Conservation (phyloP, 768 basidiomycete species). For the Termitomyces eurrhizus region DNA sequence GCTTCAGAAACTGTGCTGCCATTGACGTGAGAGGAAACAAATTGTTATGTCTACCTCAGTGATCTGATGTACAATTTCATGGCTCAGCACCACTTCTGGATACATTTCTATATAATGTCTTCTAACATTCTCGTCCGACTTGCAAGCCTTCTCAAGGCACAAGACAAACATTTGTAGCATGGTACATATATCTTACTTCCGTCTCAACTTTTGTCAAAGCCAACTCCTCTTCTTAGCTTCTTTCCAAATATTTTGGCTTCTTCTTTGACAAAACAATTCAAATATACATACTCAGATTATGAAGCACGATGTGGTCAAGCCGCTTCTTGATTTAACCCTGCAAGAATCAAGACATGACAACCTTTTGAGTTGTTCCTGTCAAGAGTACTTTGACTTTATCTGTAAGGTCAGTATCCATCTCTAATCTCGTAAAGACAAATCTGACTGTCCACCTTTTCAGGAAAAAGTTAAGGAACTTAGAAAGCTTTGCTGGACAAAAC, state of each 20-base stretch:
- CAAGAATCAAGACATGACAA: conserved; percentile 87
- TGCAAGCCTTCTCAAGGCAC: conserved; percentile 71
- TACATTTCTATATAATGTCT: too few species aligned
- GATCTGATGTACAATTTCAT: too few species aligned
- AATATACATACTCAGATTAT: conserved; percentile 72
- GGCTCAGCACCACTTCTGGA: too few species aligned
- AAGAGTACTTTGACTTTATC: conserved; percentile 93
- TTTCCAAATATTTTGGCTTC: conserved; percentile 86
- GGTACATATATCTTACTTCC: too few species aligned
- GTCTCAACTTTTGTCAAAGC: conserved; percentile 11
- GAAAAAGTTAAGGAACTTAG: too few species aligned
- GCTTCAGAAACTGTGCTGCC: conserved; percentile 45
- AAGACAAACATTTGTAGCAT: conserved; percentile 90
- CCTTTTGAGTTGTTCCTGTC: conserved; percentile 89
- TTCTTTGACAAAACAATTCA: conserved; percentile 77
- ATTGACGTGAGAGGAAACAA: conserved; percentile 70
- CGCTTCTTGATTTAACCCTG: too few species aligned
- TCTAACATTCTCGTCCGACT: conserved; percentile 70
- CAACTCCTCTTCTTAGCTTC: conserved; percentile 52
- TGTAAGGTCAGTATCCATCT: conserved; percentile 76
- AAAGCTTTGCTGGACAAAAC: too few species aligned
- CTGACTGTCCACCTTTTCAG: too few species aligned
- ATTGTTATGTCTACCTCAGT: too few species aligned
- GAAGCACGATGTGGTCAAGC: conserved; percentile 82
- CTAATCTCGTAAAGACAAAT: too few species aligned